Conservation (phyloP, 306 rosid genomes). For the Mimosa bimucronata region DNA sequence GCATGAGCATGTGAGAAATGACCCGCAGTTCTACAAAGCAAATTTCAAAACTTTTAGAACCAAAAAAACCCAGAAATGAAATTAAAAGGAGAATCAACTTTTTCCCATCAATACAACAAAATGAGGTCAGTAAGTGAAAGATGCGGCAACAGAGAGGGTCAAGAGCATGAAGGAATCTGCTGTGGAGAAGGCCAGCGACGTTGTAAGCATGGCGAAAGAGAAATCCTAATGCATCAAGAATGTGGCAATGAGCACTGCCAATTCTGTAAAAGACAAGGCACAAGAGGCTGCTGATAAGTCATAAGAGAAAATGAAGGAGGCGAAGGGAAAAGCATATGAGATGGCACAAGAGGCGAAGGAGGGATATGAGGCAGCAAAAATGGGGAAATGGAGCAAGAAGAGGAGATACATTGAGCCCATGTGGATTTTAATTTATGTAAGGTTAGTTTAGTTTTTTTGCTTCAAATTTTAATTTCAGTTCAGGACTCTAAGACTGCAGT, state of each 20-base stretch:
- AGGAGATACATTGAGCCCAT: conserved; percentile 25
- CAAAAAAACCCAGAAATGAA: too few species aligned
- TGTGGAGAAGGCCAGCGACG: conserved; percentile 42
- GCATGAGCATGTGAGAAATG: too few species aligned
- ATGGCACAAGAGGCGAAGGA: conserved; percentile 22
- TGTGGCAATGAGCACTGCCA: conserved; percentile 18
- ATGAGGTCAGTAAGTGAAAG: conserved; percentile 46
- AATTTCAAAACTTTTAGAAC: too few species aligned
- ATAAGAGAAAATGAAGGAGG: conserved; percentile 16
- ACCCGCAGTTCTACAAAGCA: too few species aligned
- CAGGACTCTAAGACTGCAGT: too few species aligned
- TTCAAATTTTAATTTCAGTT: too few species aligned
- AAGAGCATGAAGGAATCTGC: conserved; percentile 39
- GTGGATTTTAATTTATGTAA: too few species aligned
- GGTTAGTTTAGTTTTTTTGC: too few species aligned
- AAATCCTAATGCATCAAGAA: conserved; percentile 18
- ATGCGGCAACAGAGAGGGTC: conserved; percentile 32
- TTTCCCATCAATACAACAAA: too few species aligned
- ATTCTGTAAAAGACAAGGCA: conserved; percentile 4
- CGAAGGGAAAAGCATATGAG: conserved; percentile 10
- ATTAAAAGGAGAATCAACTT: too few species aligned
- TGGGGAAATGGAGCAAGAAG: conserved; percentile 11
- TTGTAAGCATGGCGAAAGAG: conserved; percentile 42
- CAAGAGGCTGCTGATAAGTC: background rate
- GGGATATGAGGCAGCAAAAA: background rate